Evolutionary conservation across 768 basidiomycete genomes (phyloP).

Genomic region (Leccinum obscurum): DNA sequence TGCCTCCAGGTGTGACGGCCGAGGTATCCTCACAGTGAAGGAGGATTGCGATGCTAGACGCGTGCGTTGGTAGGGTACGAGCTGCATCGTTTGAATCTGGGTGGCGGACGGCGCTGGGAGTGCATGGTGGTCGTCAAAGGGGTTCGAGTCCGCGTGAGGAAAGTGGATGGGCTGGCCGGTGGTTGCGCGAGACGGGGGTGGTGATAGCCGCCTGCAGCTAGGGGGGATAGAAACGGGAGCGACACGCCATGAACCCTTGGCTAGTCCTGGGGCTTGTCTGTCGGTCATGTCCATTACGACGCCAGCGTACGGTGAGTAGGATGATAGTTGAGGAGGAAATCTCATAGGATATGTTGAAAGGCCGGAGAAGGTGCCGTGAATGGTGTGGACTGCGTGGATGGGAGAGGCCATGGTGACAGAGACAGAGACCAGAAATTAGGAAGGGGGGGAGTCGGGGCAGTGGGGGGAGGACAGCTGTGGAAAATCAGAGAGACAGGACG

Average conservation of each 20-base stretch:
- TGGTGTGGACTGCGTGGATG: slow-evolving; percentile 31
- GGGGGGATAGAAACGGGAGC: slow-evolving; percentile 19
- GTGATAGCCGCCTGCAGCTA: slow-evolving; percentile 31
- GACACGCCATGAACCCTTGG: slow-evolving; percentile 29
- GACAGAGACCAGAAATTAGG: slow-evolving; percentile 15
- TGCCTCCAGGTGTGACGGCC: slow-evolving; percentile 22
- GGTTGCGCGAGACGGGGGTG: slow-evolving; percentile 15
- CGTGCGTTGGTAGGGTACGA: slow-evolving; percentile 27
- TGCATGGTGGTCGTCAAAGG: slow-evolving; percentile 28
- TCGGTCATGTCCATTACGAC: slow-evolving; percentile 26
- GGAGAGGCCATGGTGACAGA: slow-evolving; percentile 26
- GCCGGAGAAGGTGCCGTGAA: slow-evolving; percentile 34
- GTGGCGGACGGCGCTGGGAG: slow-evolving; percentile 4
- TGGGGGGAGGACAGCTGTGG: slow-evolving; percentile 10
- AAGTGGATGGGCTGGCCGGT: slow-evolving; percentile 21
- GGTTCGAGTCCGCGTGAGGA: slow-evolving; percentile 20
- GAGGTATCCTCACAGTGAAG: slow-evolving; percentile 27
- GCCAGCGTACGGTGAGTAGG: slow-evolving; percentile 27
- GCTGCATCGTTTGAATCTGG: slow-evolving; percentile 8
- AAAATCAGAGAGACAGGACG: background rate
- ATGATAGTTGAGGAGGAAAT: slow-evolving; percentile 12
- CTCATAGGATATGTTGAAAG: slow-evolving; percentile 23
- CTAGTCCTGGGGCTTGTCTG: slow-evolving; percentile 22
- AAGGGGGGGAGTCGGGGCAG: background rate
- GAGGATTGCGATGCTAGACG: slow-evolving; percentile 33